A percentile compares a stretch with the other conserved stretches of the same genome.
These are phyloP conservation scores for Xylaria intraflava DNA, from an alignment of 495 filamentous ascomycete species.

Conservation along the genomic window DNA sequence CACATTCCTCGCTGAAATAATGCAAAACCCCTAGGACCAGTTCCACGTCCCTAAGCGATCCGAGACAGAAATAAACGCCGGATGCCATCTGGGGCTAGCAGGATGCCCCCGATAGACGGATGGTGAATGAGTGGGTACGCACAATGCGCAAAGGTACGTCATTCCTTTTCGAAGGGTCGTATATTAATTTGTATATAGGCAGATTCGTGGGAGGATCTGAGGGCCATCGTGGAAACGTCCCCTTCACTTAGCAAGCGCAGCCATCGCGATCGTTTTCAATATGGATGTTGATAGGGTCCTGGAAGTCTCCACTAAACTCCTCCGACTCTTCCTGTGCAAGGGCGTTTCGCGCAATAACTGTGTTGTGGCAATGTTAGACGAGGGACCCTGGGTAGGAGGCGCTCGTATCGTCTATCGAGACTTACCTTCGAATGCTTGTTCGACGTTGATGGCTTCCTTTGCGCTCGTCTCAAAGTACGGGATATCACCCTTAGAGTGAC, in stretches of 20 bases:
- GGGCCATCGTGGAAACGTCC: not conserved
- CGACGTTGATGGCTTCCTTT: slow-evolving; percentile 96
- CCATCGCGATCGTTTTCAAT: slow-evolving; percentile 85
- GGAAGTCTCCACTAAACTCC: slow-evolving; percentile 86
- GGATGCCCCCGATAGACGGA: not conserved
- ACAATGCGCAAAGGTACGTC: not conserved
- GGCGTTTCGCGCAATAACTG: slow-evolving; percentile 95
- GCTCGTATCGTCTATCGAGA: not conserved
- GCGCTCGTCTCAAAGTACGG: slow-evolving; percentile 99
- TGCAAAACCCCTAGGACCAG: not conserved
- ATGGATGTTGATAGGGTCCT: slow-evolving; percentile 95
- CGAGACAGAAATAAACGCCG: not conserved
- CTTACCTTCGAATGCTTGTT: slow-evolving; percentile 95
- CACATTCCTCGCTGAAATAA: slow-evolving; percentile 3
- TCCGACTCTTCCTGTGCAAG: slow-evolving; percentile 94
- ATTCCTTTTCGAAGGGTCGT: not conserved
- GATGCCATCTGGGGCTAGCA: not conserved
- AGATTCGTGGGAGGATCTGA: not conserved
- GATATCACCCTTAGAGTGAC: slow-evolving; percentile 92
- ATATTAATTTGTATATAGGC: not conserved
- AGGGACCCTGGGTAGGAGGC: not conserved
- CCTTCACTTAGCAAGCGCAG: slow-evolving; percentile 68
- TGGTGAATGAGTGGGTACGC: not conserved
- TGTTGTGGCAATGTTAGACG: not conserved
- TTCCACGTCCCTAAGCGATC: not conserved